Percentiles rank a stretch among this genome's conserved stretches.
phyloP scores from a whole-genome alignment of 495 filamentous ascomycete species.

The Pyrenopolyporus hunteri region DNA sequence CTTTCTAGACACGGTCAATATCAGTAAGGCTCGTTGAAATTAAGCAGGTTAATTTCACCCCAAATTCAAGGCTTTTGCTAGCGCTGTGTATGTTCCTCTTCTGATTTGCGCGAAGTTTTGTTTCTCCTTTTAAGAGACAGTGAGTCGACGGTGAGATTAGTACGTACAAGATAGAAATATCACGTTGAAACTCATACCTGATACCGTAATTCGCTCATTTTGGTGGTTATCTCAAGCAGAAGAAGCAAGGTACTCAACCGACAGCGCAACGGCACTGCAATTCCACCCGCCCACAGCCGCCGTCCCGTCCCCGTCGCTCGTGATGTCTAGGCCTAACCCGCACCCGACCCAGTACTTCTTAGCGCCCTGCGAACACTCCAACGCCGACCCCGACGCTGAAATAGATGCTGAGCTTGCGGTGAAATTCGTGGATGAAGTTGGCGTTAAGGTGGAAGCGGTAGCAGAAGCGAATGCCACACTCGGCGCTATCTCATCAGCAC shows the following conservation, averaged over 20 bases:
- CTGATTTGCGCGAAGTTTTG: too few species aligned
- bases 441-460: too few species aligned
- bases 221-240: too few species aligned
- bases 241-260: conserved; percentile 10
- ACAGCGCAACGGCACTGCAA: conserved; percentile 14
- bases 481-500: background rate
- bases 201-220: background rate
- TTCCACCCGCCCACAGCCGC: conserved; percentile 29
- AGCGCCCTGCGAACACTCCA: conserved; percentile 11
- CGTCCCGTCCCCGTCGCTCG: conserved; percentile 15
- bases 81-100: too few species aligned
- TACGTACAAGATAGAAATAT: background rate
- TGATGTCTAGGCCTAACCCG: conserved; percentile 21
- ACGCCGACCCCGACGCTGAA: background rate
- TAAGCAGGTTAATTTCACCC: too few species aligned
- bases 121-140: too few species aligned
- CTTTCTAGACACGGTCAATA: too few species aligned
- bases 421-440: too few species aligned
- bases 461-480: background rate
- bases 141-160: too few species aligned
- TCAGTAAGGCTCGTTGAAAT: too few species aligned
- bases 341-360: conserved; percentile 27
- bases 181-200: background rate
- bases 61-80: too few species aligned
- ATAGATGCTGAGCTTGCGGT: background rate